A percentile compares a stretch with the other conserved stretches of the same genome.
Conservation (phyloP, 345 rosid species). For the Lumnitzera racemosa region DNA sequence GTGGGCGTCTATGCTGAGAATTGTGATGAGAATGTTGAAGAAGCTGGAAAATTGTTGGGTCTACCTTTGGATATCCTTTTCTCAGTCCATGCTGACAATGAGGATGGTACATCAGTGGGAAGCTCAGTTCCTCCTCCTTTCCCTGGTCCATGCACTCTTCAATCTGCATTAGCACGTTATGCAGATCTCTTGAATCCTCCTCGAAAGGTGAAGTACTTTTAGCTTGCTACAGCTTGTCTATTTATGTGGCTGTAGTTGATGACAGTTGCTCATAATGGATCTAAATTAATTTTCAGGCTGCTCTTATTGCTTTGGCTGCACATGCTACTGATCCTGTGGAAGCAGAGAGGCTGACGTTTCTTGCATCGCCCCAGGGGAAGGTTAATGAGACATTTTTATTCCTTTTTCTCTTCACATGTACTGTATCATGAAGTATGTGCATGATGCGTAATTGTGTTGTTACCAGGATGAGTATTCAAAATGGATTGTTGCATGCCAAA, state of each 20-base stretch:
- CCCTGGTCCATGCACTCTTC: conserved; percentile 63
- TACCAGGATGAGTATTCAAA: conserved; percentile 83
- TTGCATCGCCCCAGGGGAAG: conserved; percentile 95
- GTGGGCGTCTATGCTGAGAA: conserved; percentile 88
- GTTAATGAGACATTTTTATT: conserved; percentile 21
- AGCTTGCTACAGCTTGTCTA: background rate
- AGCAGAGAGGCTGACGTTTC: conserved; percentile 68
- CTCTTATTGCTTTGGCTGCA: conserved; percentile 86
- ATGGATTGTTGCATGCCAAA: conserved; percentile 79
- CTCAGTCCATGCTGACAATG: conserved; percentile 78
- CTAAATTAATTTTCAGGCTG: conserved; percentile 40
- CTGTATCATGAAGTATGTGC: background rate
- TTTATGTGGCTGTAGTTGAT: background rate
- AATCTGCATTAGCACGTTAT: conserved; percentile 71
- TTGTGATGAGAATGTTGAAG: conserved; percentile 72
- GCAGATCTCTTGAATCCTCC: conserved; percentile 90
- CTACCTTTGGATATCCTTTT: conserved; percentile 73
- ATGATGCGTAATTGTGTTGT: too few species aligned
- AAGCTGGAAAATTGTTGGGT: conserved; percentile 65
- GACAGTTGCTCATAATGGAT: background rate
- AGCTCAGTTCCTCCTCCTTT: conserved; percentile 84
- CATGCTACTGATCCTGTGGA: conserved; percentile 90
- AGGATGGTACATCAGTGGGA: conserved; percentile 86
- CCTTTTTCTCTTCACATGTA: background rate
- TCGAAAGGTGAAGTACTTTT: conserved; percentile 59